These are phyloP conservation scores for Taphrina communis DNA, from an alignment of 1,139 yeast species.

Conservation along the genomic window DNA sequence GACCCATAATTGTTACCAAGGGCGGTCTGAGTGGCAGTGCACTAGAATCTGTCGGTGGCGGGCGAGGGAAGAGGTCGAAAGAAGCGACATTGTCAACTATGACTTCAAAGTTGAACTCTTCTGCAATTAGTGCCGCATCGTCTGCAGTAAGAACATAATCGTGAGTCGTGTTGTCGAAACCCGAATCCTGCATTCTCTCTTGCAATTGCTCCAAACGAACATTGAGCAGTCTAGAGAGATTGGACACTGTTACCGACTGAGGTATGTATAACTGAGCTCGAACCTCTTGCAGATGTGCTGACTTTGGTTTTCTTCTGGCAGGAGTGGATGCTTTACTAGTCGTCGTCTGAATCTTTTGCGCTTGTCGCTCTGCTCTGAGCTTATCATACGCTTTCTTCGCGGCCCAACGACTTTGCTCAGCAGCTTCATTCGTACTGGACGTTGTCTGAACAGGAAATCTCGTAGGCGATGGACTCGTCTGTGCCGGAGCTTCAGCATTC, in stretches of 20 bases:
- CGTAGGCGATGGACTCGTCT: not conserved
- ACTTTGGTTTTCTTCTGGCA: constrained; percentile 8
- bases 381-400: constrained; percentile 18
- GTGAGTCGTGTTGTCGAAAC: constrained; percentile 75
- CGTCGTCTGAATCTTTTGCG: not conserved
- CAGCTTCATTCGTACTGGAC: constrained; percentile 1
- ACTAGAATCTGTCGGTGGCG: constrained; percentile 54
- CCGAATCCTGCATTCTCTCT: constrained; percentile 66
- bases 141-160: constrained; percentile 64
- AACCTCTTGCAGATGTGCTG: constrained; percentile 35
- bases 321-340: not conserved
- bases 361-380: constrained; percentile 10
- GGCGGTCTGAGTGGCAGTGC: constrained; percentile 78
- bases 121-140: constrained; percentile 83
- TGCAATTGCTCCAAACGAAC: constrained; percentile 67
- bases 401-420: constrained; percentile 18
- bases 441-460: not conserved
- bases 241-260: constrained; percentile 73
- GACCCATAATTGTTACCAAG: constrained; percentile 97
- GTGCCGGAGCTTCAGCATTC: not conserved
- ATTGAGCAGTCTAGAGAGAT: constrained; percentile 72
- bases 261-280: constrained; percentile 54
- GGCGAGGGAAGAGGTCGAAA: constrained; percentile 64
- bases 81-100: constrained; percentile 65
- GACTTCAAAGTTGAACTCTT: constrained; percentile 77